Conservation (phyloP, 108 stramenopile genomes). For the Cyclotella atomus region DNA sequence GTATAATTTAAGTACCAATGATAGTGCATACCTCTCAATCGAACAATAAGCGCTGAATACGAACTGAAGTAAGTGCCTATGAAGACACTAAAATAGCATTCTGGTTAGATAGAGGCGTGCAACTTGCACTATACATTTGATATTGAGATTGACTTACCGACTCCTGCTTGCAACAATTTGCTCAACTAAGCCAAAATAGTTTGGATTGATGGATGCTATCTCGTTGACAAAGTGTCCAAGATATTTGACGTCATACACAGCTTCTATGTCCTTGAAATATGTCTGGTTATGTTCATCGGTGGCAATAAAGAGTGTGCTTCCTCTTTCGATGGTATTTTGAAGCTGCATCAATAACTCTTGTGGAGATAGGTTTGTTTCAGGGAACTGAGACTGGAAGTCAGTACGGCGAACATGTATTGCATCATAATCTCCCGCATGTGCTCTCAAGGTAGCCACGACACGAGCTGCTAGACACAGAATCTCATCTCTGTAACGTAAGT, state of each 20-base stretch:
- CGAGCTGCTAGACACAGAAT: conserved; percentile 58
- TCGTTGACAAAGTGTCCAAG: conserved; percentile 30
- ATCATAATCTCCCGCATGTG: conserved; percentile 45
- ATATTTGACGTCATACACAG: conserved; percentile 49
- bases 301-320: conserved; percentile 49
- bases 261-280: conserved; percentile 42
- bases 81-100: conserved; percentile 56
- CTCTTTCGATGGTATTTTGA: conserved; percentile 10
- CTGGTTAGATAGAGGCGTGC: too few relatives aligned
- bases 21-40: too few relatives aligned
- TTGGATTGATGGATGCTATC: conserved; percentile 45
- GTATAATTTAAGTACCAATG: too few relatives aligned
- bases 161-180: conserved; percentile 63
- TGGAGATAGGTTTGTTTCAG: conserved; percentile 19
- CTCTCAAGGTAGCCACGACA: conserved; percentile 41
- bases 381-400: conserved; percentile 40
- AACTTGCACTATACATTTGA: too few relatives aligned
- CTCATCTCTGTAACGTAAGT: conserved; percentile 57
- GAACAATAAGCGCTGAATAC: conserved; percentile 69
- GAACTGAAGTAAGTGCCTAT: conserved; percentile 70
- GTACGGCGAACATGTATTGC: conserved; percentile 55
- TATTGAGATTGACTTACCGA: neutral
- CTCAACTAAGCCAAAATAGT: conserved; percentile 68
- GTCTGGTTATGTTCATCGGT: conserved; percentile 66
- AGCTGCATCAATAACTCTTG: conserved; percentile 23